Percentiles rank a stretch among this genome's conserved stretches.
Evolutionary conservation across 176 grass and related monocot species (phyloP).

Genomic region (Phyllostachys edulis): DNA sequence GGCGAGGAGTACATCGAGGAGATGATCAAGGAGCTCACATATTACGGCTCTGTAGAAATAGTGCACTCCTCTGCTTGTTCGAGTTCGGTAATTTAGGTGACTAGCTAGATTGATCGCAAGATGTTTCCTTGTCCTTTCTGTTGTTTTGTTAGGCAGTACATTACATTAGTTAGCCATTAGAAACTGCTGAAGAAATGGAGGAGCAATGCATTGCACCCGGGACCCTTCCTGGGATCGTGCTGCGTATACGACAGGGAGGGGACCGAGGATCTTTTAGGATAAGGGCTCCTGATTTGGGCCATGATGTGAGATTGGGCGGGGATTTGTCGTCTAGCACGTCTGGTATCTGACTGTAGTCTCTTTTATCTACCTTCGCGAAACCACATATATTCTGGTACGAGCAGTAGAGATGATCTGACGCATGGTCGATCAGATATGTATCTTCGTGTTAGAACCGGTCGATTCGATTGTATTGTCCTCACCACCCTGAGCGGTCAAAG

Average conservation of each 20-base stretch:
- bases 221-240: not conserved
- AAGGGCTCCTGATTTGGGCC: slow-evolving; percentile 47
- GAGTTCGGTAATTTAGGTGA: not conserved
- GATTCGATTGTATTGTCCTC: not conserved
- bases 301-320: slow-evolving; percentile 35
- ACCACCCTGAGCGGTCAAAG: not conserved
- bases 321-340: slow-evolving; percentile 14
- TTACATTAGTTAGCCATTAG: slow-evolving; percentile 19
- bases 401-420: slow-evolving; percentile 19
- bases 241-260: slow-evolving; percentile 34
- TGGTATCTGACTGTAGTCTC: not conserved
- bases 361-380: not conserved
- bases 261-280: slow-evolving; percentile 51
- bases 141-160: slow-evolving; percentile 26
- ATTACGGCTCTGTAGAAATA: slow-evolving; percentile 78
- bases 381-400: not conserved
- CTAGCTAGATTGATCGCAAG: not conserved
- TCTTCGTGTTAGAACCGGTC: not conserved
- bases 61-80: slow-evolving; percentile 34
- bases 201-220: slow-evolving; percentile 13
- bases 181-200: not conserved
- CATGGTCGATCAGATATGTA: not conserved
- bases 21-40: slow-evolving; percentile 91
- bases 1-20: slow-evolving; percentile 59
- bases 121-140: not conserved